Conservation (phyloP, 495 filamentous ascomycete genomes). For the Penicillium turbatum region DNA sequence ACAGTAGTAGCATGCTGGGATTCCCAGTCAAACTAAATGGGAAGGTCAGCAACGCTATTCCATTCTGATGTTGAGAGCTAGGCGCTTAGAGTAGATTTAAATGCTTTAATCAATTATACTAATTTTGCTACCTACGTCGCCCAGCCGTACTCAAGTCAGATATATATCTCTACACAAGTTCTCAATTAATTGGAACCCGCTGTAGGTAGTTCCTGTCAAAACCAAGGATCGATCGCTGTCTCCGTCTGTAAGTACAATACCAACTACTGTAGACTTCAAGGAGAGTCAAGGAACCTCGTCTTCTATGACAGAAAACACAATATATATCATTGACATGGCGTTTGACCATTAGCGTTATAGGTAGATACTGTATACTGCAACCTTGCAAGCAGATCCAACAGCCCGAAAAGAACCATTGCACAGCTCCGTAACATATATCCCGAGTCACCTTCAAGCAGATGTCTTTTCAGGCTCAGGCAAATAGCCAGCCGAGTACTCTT, state of each 20-base stretch:
- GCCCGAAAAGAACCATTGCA: too few relatives aligned
- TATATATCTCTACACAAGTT: not conserved
- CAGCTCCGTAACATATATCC: not conserved
- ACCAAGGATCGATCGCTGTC: too few relatives aligned
- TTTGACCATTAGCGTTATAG: not conserved
- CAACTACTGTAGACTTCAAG: not conserved
- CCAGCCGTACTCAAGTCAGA: not conserved
- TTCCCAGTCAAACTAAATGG: slow-evolving; percentile 54
- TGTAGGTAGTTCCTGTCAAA: too few relatives aligned
- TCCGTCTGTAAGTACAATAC: not conserved
- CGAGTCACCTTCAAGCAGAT: not conserved
- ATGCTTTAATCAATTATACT: not conserved
- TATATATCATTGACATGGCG: too few relatives aligned
- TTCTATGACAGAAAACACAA: not conserved
- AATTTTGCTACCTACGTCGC: not conserved
- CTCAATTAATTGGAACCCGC: too few relatives aligned
- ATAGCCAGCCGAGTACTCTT: slow-evolving; percentile 17
- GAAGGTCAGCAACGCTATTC: slow-evolving; percentile 51
- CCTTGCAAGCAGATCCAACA: not conserved
- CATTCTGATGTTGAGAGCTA: slow-evolving; percentile 33
- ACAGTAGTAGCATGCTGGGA: slow-evolving; percentile 44
- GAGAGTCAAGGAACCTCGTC: not conserved
- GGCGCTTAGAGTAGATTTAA: not conserved
- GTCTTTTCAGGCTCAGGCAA: slow-evolving; percentile 9
- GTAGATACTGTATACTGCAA: not conserved